Percentiles rank a stretch among this genome's conserved stretches.
phyloP scores from a whole-genome alignment of 768 basidiomycete species.

The Kondoa malvinella region DNA sequence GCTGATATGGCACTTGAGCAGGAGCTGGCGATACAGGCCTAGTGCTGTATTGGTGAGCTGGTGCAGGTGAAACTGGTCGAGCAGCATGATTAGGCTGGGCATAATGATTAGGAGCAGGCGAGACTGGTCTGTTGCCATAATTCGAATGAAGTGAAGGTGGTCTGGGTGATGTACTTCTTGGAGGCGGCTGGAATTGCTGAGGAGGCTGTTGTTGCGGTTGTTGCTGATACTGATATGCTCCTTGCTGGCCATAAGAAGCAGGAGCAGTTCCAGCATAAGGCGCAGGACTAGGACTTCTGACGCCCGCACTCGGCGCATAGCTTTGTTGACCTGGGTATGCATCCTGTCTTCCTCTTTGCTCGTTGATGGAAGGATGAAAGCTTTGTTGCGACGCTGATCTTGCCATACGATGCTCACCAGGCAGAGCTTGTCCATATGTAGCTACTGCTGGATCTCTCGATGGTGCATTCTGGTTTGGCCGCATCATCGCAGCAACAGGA shows the following conservation, averaged over 20 bases:
- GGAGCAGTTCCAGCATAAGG: conserved; percentile 2
- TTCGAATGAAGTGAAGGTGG: conserved; percentile 24
- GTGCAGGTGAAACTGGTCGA: conserved; percentile 7
- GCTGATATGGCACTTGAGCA: conserved; percentile 13
- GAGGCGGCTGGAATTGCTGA: conserved; percentile 6
- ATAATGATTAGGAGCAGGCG: conserved; percentile 16
- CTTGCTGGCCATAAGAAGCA: conserved; percentile 3
- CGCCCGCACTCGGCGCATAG: background rate
- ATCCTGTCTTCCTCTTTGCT: background rate
- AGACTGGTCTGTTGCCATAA: conserved; percentile 14
- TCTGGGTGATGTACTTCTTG: conserved; percentile 19
- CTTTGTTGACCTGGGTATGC: background rate
- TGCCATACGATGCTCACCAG: conserved; percentile 44
- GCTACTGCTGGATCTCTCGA: conserved; percentile 32
- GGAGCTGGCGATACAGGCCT: too few species aligned
- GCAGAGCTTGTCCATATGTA: conserved; percentile 68
- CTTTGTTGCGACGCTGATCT: conserved; percentile 15
- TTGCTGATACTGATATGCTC: conserved; percentile 5
- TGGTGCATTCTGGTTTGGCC: conserved; percentile 8
- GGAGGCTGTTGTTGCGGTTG: conserved; percentile 13
- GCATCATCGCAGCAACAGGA: conserved; percentile 23
- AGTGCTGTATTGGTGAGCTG: too few species aligned
- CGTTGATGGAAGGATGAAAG: conserved; percentile 7
- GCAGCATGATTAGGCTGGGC: conserved; percentile 35
- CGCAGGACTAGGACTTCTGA: background rate